Percentiles rank a stretch among this genome's conserved stretches.
phyloP scores from a whole-genome alignment of 805 yeast genomes.

The Cyberlindnera samutprakarnensis region DNA sequence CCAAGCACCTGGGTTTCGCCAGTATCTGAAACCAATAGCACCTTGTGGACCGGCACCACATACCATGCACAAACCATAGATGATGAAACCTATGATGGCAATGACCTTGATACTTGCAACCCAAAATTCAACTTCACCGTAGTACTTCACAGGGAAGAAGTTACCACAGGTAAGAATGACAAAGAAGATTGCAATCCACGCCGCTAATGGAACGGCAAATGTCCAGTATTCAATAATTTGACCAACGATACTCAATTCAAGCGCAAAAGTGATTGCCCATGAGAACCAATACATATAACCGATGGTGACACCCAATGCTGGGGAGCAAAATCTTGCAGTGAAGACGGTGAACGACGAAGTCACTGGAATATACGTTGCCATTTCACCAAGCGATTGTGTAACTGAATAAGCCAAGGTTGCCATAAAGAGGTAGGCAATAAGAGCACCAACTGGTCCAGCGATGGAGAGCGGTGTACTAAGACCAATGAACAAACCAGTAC shows the following conservation, averaged over 20 bases:
- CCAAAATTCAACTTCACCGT: slow-evolving; percentile 77
- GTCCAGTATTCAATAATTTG: slow-evolving; percentile 64
- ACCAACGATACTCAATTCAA: slow-evolving; percentile 66
- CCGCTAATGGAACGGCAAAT: slow-evolving; percentile 57
- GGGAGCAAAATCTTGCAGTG: slow-evolving; percentile 56
- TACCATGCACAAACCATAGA: slow-evolving; percentile 62
- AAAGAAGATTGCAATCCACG: slow-evolving; percentile 65
- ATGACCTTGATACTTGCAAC: slow-evolving; percentile 58
- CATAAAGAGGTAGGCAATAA: background rate
- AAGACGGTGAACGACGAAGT: slow-evolving; percentile 62
- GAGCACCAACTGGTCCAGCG: background rate
- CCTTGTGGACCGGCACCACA: slow-evolving; percentile 67
- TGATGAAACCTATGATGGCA: slow-evolving; percentile 63
- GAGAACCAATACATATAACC: slow-evolving; percentile 73
- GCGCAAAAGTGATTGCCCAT: slow-evolving; percentile 71
- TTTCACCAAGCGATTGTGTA: background rate
- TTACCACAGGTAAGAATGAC: slow-evolving; percentile 45
- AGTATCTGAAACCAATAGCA: slow-evolving; percentile 73
- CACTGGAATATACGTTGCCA: slow-evolving; percentile 33
- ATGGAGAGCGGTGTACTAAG: slow-evolving; percentile 20
- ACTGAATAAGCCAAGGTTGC: background rate
- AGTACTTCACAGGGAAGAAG: slow-evolving; percentile 58
- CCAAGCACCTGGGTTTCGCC: slow-evolving; percentile 80
- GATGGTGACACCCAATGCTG: slow-evolving; percentile 63
- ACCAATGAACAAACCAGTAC: slow-evolving; percentile 33